Base-by-base conservation (phyloP, 2,329 filamentous ascomycete genomes). In the Pestalotiopsis sp. region DNA sequence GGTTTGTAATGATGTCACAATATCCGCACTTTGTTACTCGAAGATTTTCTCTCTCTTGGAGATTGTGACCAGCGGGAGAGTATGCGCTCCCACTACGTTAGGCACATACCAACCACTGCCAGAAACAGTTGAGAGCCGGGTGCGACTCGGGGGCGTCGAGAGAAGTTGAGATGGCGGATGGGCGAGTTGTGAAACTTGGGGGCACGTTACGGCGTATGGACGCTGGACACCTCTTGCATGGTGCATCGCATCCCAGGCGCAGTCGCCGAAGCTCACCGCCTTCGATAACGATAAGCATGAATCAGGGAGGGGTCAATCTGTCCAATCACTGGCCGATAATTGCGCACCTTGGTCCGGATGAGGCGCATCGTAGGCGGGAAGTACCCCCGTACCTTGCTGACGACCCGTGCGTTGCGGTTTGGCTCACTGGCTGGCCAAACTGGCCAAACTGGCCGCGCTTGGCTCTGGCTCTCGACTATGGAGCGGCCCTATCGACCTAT, bases 201-300 rank as follows among this genome's bases (percentile, higher is more conserved):
- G 20, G 12, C 56, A 23, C 9, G 27, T 31, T 31, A 31, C 17
- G 41, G 41, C 13, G 45, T n/a, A 52, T 52, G 17, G 17, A 52
- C 38, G 60, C 60, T 41, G 20, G 36, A 23, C 36, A 36, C 23
- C 65, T 59, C 66, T n/a, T 41, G 66, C 66, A 57, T 61, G 45
- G 45, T n/a, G 17, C 7, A n/a, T 20, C 20, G n/a, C 11, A 23
- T 31, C 13, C 52, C 65, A 59, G 38, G 56, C 27, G 57, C 57
- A 27, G 57, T 36, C 27, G 57, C 23, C 27, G 27, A 59, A 59
- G 57, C 27, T 45, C 31, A 20, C 25, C 63, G 25, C n/a, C 45
- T 52, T 27, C n/a, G 23, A 64, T 66, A 60, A 14, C 49, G 68
- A 69, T 69, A 69, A 64, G 64, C 52, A 65, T 68, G 45, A 66